A percentile compares a stretch with the other conserved stretches of the same genome.
Conservation (phyloP, 2,329 filamentous ascomycete species). For the Neonectria magnoliae region DNA sequence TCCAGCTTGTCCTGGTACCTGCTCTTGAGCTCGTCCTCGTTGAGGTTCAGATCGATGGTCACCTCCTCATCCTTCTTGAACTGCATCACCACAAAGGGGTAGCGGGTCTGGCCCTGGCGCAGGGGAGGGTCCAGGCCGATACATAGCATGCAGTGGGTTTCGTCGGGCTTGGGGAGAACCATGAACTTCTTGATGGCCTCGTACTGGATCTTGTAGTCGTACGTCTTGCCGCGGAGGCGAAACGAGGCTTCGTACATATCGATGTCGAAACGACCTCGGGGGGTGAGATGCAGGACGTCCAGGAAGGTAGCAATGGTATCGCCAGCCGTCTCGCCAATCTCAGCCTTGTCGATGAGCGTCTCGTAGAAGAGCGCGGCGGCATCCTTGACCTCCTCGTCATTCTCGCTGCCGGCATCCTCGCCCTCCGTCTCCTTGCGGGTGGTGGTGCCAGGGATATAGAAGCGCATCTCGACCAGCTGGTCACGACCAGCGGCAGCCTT, state of each 20-base stretch:
- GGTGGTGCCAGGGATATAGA: constrained; percentile 94
- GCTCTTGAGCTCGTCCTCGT: constrained; percentile 83
- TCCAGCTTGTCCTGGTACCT: constrained; percentile 91
- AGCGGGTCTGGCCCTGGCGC: constrained; percentile 95
- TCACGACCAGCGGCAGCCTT: constrained; percentile 91
- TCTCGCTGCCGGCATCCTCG: constrained; percentile 74
- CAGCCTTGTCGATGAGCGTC: constrained; percentile 96
- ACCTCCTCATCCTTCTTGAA: constrained; percentile 98
- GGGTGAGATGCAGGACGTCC: constrained; percentile 95
- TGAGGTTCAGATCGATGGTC: constrained; percentile 94
- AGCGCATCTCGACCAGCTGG: constrained; percentile 97
- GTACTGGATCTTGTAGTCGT: constrained; percentile 99
- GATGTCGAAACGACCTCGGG: constrained; percentile 98
- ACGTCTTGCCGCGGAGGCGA: constrained; percentile 96
- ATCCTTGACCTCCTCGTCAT: constrained; percentile 79
- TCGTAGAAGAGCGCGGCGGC: constrained; percentile 98
- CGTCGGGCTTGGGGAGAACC: constrained; percentile 97
- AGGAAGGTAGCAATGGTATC: constrained; percentile 98
- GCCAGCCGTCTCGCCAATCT: constrained; percentile 98
- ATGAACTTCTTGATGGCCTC: constrained; percentile 99
- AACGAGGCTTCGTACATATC: constrained; percentile 99
- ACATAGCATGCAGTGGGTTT: constrained; percentile 93
- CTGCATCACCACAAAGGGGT: constrained; percentile 99
- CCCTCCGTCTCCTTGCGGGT: constrained; percentile 77
- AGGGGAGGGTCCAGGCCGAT: constrained; percentile 94